Conservation (phyloP, 73 alveolate genomes). For the Tetrahymena elliotti region DNA sequence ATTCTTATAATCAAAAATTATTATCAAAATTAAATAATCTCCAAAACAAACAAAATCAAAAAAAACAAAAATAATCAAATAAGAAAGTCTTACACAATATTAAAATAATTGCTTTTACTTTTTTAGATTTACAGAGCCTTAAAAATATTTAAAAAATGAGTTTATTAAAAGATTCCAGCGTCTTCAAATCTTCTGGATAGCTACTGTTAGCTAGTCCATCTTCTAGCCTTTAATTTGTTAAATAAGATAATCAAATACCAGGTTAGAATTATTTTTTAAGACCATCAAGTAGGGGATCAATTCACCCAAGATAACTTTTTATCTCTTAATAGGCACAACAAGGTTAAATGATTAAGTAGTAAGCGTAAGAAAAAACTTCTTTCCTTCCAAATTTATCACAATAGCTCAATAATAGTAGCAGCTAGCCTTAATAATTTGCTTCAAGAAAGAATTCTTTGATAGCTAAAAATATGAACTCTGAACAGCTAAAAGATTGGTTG, state of each 20-base stretch:
- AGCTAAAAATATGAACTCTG: neutral
- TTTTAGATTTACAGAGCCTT: neutral
- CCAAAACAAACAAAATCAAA: neutral
- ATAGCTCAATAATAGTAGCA: neutral
- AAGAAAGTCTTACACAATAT: too few relatives aligned
- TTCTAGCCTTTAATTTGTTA: neutral
- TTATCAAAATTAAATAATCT: too few relatives aligned
- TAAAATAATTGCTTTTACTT: neutral
- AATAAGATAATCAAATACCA: neutral
- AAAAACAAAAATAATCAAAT: too few relatives aligned
- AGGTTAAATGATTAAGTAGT: neutral
- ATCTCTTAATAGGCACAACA: neutral
- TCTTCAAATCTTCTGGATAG: neutral
- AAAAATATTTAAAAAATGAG: neutral
- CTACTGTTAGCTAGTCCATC: neutral
- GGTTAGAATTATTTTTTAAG: neutral
- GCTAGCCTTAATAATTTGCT: neutral
- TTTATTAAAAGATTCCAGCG: neutral
- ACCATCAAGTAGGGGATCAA: neutral
- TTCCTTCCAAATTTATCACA: neutral
- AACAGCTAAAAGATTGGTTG: neutral
- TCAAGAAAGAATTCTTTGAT: neutral
- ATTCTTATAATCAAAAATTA: neutral
- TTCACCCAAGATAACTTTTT: neutral
- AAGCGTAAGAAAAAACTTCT: neutral